A percentile compares a stretch with the other conserved stretches of the same genome.
Conservation (phyloP, 345 rosid genomes). For the Ailanthus altissimus region DNA sequence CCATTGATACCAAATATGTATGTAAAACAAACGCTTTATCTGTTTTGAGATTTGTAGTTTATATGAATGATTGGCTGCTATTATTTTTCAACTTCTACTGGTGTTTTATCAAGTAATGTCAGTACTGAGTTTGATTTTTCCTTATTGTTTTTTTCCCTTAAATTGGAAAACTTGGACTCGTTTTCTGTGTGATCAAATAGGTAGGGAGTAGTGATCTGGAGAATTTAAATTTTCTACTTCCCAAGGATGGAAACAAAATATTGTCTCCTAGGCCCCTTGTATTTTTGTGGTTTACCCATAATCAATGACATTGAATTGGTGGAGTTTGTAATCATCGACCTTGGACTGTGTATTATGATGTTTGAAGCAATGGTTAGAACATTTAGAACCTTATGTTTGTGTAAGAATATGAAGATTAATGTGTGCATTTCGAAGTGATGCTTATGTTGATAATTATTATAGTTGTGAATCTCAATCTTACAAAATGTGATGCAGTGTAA, state of each 20-base stretch:
- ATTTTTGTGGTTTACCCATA: not conserved
- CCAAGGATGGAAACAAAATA: not conserved
- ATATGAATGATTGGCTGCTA: no score
- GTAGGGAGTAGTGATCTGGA: not conserved
- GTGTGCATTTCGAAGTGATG: not conserved
- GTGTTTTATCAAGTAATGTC: not conserved
- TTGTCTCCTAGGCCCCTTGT: not conserved
- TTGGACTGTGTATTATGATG: not conserved
- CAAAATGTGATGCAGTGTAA: not conserved
- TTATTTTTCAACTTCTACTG: not conserved
- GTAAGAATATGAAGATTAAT: not conserved
- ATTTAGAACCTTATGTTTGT: not conserved
- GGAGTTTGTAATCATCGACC: not conserved
- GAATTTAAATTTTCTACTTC: not conserved
- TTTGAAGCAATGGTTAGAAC: not conserved
- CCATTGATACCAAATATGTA: slow-evolving; percentile 79
- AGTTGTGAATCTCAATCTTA: not conserved
- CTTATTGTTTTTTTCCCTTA: not conserved
- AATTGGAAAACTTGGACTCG: not conserved
- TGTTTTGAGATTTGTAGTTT: no score
- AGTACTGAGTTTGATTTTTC: not conserved
- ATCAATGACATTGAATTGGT: not conserved
- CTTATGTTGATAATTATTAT: not conserved
- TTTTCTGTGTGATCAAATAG: not conserved
- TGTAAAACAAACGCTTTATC: slow-evolving; percentile 29